Conservation (phyloP, 2,329 filamentous ascomycete species). For the Talaromyces sp. region DNA sequence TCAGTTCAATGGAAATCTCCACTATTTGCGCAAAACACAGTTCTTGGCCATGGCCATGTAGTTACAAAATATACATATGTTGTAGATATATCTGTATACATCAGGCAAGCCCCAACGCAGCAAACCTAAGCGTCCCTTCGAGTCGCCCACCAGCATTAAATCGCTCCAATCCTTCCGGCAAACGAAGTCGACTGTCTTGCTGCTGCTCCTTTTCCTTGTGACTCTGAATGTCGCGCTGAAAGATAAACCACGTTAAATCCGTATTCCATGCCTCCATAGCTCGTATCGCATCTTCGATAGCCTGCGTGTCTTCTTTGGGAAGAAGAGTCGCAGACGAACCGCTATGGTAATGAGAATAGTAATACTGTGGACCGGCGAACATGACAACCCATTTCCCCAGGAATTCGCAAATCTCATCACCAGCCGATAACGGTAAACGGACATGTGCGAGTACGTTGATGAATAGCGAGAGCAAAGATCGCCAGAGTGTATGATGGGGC, state of each 20-base stretch:
- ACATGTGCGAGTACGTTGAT: constrained; percentile 36
- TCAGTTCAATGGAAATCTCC: not conserved
- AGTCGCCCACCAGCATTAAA: constrained; percentile 20
- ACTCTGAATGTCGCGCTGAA: constrained; percentile 18
- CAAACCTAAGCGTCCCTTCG: constrained; percentile 27
- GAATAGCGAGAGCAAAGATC: constrained; percentile 34
- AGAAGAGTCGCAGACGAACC: not conserved
- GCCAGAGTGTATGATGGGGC: constrained; percentile 36
- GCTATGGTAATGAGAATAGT: not conserved
- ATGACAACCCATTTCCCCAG: constrained; percentile 32
- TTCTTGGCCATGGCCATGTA: not conserved
- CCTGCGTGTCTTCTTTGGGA: constrained; percentile 13
- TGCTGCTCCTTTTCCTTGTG: not conserved
- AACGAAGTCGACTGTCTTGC: not conserved
- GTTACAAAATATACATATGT: not conserved
- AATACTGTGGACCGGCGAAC: constrained; percentile 32
- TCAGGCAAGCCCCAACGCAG: constrained; percentile 20
- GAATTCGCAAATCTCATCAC: constrained; percentile 37
- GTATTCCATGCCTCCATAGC: constrained; percentile 40
- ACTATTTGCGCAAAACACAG: not conserved
- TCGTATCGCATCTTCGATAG: constrained; percentile 27
- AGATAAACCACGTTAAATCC: constrained; percentile 40
- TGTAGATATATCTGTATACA: not conserved
- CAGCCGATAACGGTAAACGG: constrained; percentile 34
- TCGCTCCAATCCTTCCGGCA: constrained; percentile 22